phyloP scores from a whole-genome alignment of 2,329 filamentous ascomycete species.

The Colletotrichum tabaci region DNA sequence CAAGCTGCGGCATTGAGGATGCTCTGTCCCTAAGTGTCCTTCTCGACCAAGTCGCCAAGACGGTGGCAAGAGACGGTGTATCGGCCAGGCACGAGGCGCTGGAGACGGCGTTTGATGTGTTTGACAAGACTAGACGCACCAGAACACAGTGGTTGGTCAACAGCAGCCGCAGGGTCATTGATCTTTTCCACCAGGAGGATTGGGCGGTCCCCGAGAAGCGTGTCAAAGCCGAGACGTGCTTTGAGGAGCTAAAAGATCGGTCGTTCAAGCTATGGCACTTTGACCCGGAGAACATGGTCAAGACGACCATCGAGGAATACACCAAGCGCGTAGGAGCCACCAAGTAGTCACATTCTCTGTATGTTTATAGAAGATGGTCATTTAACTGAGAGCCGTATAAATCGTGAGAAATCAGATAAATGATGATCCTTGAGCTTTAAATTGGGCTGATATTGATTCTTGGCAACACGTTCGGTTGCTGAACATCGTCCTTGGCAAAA shows the following conservation, averaged over 20 bases:
- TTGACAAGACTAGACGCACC: background rate
- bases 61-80: background rate
- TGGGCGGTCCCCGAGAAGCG: background rate
- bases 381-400: background rate
- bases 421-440: too few species aligned
- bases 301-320: background rate
- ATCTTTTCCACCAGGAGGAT: constrained; percentile 1
- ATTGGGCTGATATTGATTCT: too few species aligned
- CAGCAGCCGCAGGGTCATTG: constrained; percentile 1
- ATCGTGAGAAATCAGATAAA: background rate
- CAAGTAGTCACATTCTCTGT: too few species aligned
- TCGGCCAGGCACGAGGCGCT: constrained; percentile 30
- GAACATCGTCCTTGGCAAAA: too few species aligned
- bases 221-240: background rate
- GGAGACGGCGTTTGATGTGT: background rate
- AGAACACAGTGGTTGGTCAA: constrained; percentile 9
- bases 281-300: constrained; percentile 8
- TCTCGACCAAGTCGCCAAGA: background rate
- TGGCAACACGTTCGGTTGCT: too few species aligned
- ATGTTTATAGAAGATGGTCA: too few species aligned
- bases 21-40: constrained; percentile 41
- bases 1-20: constrained; percentile 58
- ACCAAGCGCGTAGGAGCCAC: background rate
- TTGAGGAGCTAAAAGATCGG: constrained; percentile 4
- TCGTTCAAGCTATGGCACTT: constrained; percentile 10